Percentiles rank a stretch among this genome's conserved stretches.
phyloP scores from a whole-genome alignment of 371 early-diverging fungal genomes.

The Quaeritorhiza haematococci region DNA sequence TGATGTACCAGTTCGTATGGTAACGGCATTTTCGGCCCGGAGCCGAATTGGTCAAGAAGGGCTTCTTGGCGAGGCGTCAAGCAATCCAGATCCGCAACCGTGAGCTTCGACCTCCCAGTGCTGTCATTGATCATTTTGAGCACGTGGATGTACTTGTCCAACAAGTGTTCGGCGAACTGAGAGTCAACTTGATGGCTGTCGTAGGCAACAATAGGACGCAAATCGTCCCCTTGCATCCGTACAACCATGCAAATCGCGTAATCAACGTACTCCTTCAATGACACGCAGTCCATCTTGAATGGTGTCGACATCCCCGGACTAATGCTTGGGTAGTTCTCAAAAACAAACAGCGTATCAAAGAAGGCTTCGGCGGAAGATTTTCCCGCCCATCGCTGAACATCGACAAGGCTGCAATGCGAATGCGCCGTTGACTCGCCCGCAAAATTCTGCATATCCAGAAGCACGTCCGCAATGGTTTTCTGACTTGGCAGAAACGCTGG shows the following conservation, averaged over 20 bases:
- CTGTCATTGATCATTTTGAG: background rate
- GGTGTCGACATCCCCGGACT: background rate
- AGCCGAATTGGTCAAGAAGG: background rate
- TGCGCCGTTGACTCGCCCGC: background rate
- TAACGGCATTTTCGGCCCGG: too few relatives aligned
- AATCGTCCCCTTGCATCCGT: too few relatives aligned
- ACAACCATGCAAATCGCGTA: too few relatives aligned
- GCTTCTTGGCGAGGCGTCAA: constrained; percentile 1
- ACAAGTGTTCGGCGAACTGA: too few relatives aligned
- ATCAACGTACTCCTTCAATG: too few relatives aligned
- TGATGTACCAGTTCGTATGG: background rate
- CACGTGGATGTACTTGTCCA: background rate
- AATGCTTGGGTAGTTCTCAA: constrained; percentile 1
- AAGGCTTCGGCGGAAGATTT: too few relatives aligned
- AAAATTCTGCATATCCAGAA: background rate
- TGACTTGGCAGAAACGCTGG: background rate
- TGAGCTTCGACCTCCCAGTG: background rate
- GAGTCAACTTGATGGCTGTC: too few relatives aligned
- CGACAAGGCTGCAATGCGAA: constrained; percentile 5
- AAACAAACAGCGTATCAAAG: constrained; percentile 4
- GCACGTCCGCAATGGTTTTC: background rate
- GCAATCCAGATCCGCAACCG: too few relatives aligned
- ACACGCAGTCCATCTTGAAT: too few relatives aligned
- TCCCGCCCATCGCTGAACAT: constrained; percentile 7
- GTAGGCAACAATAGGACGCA: too few relatives aligned